These are phyloP conservation scores for Heracleum sosnowskyi DNA, from an alignment of 129 eudicot genomes.

Conservation along the genomic window DNA sequence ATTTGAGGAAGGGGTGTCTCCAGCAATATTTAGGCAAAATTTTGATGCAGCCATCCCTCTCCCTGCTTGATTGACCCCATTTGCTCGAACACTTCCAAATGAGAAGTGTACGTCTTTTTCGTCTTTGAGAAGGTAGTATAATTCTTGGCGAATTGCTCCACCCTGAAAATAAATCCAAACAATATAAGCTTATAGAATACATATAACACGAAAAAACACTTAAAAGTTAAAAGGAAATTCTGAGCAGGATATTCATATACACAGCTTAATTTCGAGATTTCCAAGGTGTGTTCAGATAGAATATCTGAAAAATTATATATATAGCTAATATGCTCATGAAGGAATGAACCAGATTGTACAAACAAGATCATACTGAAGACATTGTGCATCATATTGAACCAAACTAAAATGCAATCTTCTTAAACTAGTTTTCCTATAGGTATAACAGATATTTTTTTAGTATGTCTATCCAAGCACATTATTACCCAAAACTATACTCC, in stretches of 20 bases:
- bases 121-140: slow-evolving; percentile 74
- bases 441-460: neutral
- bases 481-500: neutral
- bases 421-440: neutral
- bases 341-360: neutral
- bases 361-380: neutral
- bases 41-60: slow-evolving; percentile 86
- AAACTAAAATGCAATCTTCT: neutral
- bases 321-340: neutral
- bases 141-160: slow-evolving; percentile 83
- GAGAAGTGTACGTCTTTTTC: slow-evolving; percentile 89
- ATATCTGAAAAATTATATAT: neutral
- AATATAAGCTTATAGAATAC: slow-evolving; percentile 9
- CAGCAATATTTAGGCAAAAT: slow-evolving; percentile 95
- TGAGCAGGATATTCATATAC: too few species aligned
- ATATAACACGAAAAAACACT: neutral
- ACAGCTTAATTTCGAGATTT: neutral
- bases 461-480: neutral
- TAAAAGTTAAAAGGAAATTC: neutral
- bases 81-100: slow-evolving; percentile 64
- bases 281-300: neutral
- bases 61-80: slow-evolving; percentile 64
- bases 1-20: slow-evolving; percentile 97
- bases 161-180: slow-evolving; percentile 44
- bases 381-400: neutral